phyloP scores from a whole-genome alignment of 202 grass and related monocot genomes.

The Hordeum pubiflorum region DNA sequence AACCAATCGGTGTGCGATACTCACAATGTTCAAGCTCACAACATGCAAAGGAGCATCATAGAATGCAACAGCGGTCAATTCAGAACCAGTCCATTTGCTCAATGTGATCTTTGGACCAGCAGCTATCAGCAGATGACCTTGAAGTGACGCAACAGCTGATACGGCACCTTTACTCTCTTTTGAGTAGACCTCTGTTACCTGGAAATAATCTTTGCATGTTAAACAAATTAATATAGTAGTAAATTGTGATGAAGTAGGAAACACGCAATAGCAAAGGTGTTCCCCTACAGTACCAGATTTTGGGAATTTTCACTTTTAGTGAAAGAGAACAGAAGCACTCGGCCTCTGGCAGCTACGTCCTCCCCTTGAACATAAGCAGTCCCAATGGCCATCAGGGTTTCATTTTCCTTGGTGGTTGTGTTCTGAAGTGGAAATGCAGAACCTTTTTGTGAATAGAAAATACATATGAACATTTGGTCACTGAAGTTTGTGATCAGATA shows the following conservation, averaged over 20 bases:
- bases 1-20: slow-evolving; percentile 25
- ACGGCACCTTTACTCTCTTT: slow-evolving; percentile 95
- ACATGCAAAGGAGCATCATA: slow-evolving; percentile 98
- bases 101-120: slow-evolving; percentile 94
- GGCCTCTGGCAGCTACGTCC: slow-evolving; percentile 81
- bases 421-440: slow-evolving; percentile 47
- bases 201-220: slow-evolving; percentile 14
- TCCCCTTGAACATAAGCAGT: slow-evolving; percentile 97
- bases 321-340: slow-evolving; percentile 83
- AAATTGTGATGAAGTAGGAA: background rate
- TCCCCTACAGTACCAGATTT: slow-evolving; percentile 56
- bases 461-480: background rate
- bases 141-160: slow-evolving; percentile 88
- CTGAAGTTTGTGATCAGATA: background rate
- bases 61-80: slow-evolving; percentile 84
- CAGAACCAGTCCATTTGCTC: slow-evolving; percentile 91
- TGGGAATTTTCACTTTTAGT: slow-evolving; percentile 62
- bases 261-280: background rate
- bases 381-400: slow-evolving; percentile 75
- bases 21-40: slow-evolving; percentile 97
- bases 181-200: slow-evolving; percentile 84
- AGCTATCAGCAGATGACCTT: slow-evolving; percentile 92
- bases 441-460: slow-evolving; percentile 17
- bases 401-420: slow-evolving; percentile 86
- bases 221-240: background rate